Percentiles rank a stretch among this genome's conserved stretches.
These are phyloP conservation scores for Penicillium atrosanguineum DNA, from an alignment of 495 filamentous ascomycete species.

Conservation along the genomic window DNA sequence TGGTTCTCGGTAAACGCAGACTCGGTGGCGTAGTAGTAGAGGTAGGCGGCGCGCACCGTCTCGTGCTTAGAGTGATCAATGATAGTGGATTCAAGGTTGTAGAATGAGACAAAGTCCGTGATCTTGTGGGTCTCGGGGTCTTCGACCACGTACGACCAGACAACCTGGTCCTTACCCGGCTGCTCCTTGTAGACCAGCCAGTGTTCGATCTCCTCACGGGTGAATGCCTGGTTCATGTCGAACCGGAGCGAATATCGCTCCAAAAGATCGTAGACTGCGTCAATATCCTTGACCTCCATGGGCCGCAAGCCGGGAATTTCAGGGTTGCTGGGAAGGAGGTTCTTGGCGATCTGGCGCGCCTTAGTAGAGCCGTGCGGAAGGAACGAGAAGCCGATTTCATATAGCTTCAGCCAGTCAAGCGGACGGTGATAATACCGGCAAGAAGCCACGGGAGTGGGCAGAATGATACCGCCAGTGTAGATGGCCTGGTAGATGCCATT, in stretches of 20 bases:
- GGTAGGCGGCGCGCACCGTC: slow-evolving; percentile 79
- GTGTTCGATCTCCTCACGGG: slow-evolving; percentile 75
- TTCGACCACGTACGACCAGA: slow-evolving; percentile 93
- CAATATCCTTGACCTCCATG: slow-evolving; percentile 81
- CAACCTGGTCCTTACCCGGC: slow-evolving; percentile 66
- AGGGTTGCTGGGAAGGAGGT: slow-evolving; percentile 69
- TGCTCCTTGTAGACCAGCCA: slow-evolving; percentile 73
- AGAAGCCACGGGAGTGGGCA: slow-evolving; percentile 86
- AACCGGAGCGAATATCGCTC: slow-evolving; percentile 75
- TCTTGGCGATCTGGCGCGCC: slow-evolving; percentile 73
- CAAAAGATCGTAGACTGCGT: slow-evolving; percentile 70
- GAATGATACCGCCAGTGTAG: slow-evolving; percentile 86
- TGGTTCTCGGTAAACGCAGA: slow-evolving; percentile 61
- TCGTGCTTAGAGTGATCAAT: slow-evolving; percentile 76
- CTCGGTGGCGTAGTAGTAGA: slow-evolving; percentile 95
- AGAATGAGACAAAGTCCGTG: slow-evolving; percentile 96
- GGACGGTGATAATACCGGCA: slow-evolving; percentile 93
- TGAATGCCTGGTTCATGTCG: slow-evolving; percentile 80
- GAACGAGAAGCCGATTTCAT: slow-evolving; percentile 87
- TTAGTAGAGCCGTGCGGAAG: slow-evolving; percentile 79
- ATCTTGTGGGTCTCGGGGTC: slow-evolving; percentile 71
- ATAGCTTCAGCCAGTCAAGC: slow-evolving; percentile 91
- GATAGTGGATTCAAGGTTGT: slow-evolving; percentile 87
- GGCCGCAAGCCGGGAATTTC: slow-evolving; percentile 68
- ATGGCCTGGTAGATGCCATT: slow-evolving; percentile 87